Evolutionary conservation across 208 protist genomes (phyloP).

Genomic region (Vickermania ingenoplastis): DNA sequence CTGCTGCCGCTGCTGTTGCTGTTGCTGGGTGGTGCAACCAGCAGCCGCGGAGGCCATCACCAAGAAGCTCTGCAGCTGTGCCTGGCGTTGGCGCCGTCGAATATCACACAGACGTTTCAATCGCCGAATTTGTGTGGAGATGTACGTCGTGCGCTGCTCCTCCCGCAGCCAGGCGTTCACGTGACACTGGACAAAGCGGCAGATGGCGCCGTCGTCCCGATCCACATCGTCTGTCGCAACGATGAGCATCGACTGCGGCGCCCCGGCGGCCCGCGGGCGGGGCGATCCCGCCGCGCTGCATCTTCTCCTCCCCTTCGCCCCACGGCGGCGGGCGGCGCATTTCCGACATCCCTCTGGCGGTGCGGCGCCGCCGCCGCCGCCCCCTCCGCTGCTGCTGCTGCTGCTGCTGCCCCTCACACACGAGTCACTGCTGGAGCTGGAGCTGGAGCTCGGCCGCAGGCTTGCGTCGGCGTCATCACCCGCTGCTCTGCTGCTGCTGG

Average conservation of each 20-base stretch:
- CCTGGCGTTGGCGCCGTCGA: no score
- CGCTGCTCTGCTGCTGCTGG: slow-evolving; percentile 2
- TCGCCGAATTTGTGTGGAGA: slow-evolving; percentile 44
- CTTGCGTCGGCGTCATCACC: background rate
- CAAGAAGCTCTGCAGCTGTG: no score
- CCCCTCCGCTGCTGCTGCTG: no score
- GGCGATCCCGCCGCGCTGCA: background rate
- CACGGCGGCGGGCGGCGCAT: background rate
- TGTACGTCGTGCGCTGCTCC: slow-evolving; percentile 46
- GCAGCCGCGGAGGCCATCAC: no score
- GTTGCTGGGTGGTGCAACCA: no score
- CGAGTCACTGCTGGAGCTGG: slow-evolving; percentile 1
- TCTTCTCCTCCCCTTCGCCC: no score
- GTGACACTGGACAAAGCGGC: slow-evolving; percentile 72
- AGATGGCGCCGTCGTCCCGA: slow-evolving; percentile 38
- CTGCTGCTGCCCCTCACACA: slow-evolving; percentile 3
- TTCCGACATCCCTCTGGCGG: background rate
- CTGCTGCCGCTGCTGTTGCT: no score
- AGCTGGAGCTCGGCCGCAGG: background rate
- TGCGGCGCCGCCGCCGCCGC: background rate
- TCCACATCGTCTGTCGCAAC: slow-evolving; percentile 64
- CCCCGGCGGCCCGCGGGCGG: background rate
- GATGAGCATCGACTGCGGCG: slow-evolving; percentile 36
- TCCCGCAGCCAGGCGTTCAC: slow-evolving; percentile 75
- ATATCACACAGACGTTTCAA: no score